These are phyloP conservation scores for Glycine tomentella DNA, from an alignment of 306 rosid species.

Conservation along the genomic window DNA sequence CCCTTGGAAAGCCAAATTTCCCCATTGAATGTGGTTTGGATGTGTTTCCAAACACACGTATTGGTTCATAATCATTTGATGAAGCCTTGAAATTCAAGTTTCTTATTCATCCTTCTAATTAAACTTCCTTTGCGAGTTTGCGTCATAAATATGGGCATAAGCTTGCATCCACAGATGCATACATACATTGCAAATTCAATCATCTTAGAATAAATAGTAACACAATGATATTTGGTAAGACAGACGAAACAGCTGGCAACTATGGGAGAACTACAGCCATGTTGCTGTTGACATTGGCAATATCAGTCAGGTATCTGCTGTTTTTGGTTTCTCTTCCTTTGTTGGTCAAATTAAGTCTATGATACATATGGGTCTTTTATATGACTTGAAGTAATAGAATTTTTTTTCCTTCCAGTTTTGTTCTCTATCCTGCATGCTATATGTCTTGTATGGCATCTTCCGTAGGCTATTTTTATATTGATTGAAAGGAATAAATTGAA, in stretches of 20 bases:
- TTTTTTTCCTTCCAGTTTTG: no score
- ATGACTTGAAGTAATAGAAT: no score
- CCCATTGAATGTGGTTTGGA: no score
- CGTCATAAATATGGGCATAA: neutral
- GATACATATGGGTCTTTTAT: no score
- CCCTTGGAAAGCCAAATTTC: no score
- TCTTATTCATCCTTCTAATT: slow-evolving; percentile 46
- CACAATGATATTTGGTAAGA: slow-evolving; percentile 56
- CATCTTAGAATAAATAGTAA: slow-evolving; percentile 39
- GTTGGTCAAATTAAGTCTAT: slow-evolving; percentile 8
- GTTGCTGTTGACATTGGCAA: slow-evolving; percentile 90
- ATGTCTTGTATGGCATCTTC: no score
- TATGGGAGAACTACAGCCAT: slow-evolving; percentile 91
- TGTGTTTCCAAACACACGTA: neutral
- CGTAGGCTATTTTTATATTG: no score
- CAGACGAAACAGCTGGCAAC: slow-evolving; percentile 95
- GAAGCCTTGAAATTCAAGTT: slow-evolving; percentile 82
- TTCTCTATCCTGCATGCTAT: no score
- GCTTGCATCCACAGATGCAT: neutral
- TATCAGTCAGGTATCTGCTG: slow-evolving; percentile 68
- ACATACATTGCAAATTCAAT: slow-evolving; percentile 30
- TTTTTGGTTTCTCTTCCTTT: slow-evolving; percentile 27
- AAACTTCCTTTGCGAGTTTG: neutral
- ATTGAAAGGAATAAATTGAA: no score
- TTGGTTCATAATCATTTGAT: slow-evolving; percentile 24